phyloP scores from a whole-genome alignment of 805 yeast species.

The Clavispora santaluciae region DNA sequence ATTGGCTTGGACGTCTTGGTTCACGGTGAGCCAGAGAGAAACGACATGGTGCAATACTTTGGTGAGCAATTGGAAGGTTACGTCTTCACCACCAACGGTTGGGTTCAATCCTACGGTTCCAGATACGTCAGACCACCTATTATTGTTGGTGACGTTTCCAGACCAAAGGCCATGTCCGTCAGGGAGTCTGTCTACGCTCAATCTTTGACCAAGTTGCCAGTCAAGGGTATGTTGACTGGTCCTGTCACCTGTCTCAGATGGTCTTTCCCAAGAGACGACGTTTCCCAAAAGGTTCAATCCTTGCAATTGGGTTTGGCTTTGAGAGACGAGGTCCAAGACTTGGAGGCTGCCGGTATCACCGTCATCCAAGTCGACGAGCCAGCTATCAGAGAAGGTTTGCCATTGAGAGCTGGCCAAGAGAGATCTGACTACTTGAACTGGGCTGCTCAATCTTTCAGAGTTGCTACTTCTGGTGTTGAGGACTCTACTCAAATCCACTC shows the following conservation, averaged over 20 bases:
- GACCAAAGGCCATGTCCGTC: slow-evolving; percentile 98
- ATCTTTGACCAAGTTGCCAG: slow-evolving; percentile 89
- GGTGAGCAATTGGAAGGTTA: slow-evolving; percentile 99
- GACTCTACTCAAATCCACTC: slow-evolving; percentile 98
- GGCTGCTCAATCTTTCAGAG: slow-evolving; percentile 99
- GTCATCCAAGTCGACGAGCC: slow-evolving; percentile 99
- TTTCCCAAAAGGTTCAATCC: slow-evolving; percentile 88
- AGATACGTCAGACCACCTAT: slow-evolving; percentile 99
- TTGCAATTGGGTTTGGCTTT: slow-evolving; percentile 95
- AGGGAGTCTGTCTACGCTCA: slow-evolving; percentile 99
- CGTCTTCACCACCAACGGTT: slow-evolving; percentile 97
- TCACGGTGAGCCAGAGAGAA: slow-evolving; percentile 99
- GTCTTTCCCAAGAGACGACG: slow-evolving; percentile 99
- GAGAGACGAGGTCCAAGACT: slow-evolving; percentile 97
- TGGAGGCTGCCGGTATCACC: slow-evolving; percentile 96
- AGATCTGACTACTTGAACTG: slow-evolving; percentile 94
- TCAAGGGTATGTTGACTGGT: slow-evolving; percentile 99
- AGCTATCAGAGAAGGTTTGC: slow-evolving; percentile 99
- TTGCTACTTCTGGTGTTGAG: slow-evolving; percentile 96
- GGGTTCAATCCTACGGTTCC: slow-evolving; percentile 99
- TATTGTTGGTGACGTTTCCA: slow-evolving; percentile 97
- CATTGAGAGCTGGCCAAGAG: slow-evolving; percentile 96
- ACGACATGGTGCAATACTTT: slow-evolving; percentile 99
- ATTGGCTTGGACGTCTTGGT: slow-evolving; percentile 96
- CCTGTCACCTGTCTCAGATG: slow-evolving; percentile 99